Percentiles rank a stretch among this genome's conserved stretches.
These are phyloP conservation scores for Neonectria neomacrospora DNA, from an alignment of 2,329 filamentous ascomycete species.

Conservation along the genomic window DNA sequence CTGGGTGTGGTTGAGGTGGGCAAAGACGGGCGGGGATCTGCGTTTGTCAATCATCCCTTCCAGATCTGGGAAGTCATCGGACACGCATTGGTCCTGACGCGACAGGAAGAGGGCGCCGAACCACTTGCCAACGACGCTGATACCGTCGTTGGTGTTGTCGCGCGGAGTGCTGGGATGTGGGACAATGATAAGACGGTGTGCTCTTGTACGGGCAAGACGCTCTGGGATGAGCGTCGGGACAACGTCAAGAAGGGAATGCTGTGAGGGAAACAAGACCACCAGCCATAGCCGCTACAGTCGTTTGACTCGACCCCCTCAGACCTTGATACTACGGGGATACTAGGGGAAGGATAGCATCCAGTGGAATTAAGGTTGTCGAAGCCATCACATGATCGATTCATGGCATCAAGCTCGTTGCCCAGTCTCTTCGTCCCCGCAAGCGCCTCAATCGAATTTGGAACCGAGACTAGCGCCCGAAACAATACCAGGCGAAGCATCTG, in stretches of 20 bases:
- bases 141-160: constrained; percentile 92
- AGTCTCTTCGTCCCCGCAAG: constrained; percentile 20
- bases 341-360: constrained; percentile 23
- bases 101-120: constrained; percentile 62
- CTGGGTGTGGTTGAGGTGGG: constrained; percentile 83
- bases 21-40: constrained; percentile 77
- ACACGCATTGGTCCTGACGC: constrained; percentile 87
- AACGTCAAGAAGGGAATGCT: constrained; percentile 92
- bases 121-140: constrained; percentile 80
- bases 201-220: constrained; percentile 95
- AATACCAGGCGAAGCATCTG: constrained; percentile 29
- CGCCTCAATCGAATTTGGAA: constrained; percentile 33
- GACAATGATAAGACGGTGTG: constrained; percentile 99
- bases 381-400: constrained; percentile 32
- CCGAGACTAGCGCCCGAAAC: constrained; percentile 21
- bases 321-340: constrained; percentile 19
- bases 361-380: constrained; percentile 25
- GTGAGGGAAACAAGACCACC: constrained; percentile 55
- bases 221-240: constrained; percentile 96
- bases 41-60: constrained; percentile 83
- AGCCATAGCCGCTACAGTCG: constrained; percentile 26
- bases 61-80: constrained; percentile 98
- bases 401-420: constrained; percentile 20
- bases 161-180: constrained; percentile 96
- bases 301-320: constrained; percentile 12